phyloP scores from a whole-genome alignment of 2,329 filamentous ascomycete genomes.

The Aspergillus amoenus region DNA sequence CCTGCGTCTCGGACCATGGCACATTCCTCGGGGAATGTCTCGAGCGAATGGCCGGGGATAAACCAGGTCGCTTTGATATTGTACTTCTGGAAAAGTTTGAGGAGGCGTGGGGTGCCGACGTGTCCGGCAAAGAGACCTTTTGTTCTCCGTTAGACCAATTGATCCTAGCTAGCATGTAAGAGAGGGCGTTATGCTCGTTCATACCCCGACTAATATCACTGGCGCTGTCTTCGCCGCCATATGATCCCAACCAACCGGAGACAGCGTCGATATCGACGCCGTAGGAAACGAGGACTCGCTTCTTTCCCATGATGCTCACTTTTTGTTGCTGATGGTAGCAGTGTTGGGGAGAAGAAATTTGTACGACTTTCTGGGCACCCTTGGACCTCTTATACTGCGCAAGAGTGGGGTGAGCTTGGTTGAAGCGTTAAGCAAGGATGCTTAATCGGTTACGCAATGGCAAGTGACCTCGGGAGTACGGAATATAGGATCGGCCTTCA shows the following conservation, averaged over 20 bases:
- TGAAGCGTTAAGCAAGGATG: neutral
- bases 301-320: constrained; percentile 37
- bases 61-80: constrained; percentile 69
- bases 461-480: neutral
- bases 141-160: neutral
- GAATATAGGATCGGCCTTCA: neutral
- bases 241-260: constrained; percentile 72
- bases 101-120: constrained; percentile 62
- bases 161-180: too few relatives aligned
- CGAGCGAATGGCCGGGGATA: constrained; percentile 63
- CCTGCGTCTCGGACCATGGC: constrained; percentile 61
- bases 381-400: neutral
- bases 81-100: constrained; percentile 72
- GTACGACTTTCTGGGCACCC: too few relatives aligned
- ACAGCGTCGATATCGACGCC: constrained; percentile 76
- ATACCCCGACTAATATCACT: constrained; percentile 70
- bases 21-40: constrained; percentile 67
- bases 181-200: neutral
- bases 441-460: constrained; percentile 1
- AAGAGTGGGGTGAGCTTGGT: neutral
- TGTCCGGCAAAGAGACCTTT: constrained; percentile 67
- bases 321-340: neutral
- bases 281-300: constrained; percentile 59
- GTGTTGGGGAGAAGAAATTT: too few relatives aligned
- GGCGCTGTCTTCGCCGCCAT: constrained; percentile 70